Percentiles rank a stretch among this genome's conserved stretches.
phyloP scores from a whole-genome alignment of 768 basidiomycete genomes.

The Rhodocollybia butyracea region DNA sequence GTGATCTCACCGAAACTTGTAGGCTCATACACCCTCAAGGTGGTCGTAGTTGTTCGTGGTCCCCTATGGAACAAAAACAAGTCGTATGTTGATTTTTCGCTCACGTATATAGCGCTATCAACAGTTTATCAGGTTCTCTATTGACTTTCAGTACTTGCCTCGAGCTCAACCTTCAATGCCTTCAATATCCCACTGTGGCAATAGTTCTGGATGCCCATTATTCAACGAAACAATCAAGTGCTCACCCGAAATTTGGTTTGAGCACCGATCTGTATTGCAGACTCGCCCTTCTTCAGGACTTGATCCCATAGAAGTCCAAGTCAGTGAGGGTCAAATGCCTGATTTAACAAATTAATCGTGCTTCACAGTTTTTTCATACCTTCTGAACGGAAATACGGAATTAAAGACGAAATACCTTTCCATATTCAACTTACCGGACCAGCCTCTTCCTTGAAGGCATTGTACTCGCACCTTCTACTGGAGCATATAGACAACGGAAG shows the following conservation, averaged over 20 bases:
- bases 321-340: neutral
- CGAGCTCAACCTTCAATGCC: constrained; percentile 8
- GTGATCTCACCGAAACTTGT: neutral
- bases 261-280: neutral
- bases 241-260: constrained; percentile 8
- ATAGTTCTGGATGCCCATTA: neutral
- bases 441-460: constrained; percentile 39
- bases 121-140: neutral
- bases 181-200: neutral
- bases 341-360: neutral
- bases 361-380: constrained; percentile 47
- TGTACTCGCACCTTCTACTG: constrained; percentile 18
- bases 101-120: neutral
- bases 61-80: constrained; percentile 43
- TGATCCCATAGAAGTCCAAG: constrained; percentile 7
- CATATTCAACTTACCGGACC: constrained; percentile 58
- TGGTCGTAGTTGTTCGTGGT: constrained; percentile 36
- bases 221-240: constrained; percentile 9
- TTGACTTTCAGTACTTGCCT: constrained; percentile 12
- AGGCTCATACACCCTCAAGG: constrained; percentile 38
- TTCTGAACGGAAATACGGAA: constrained; percentile 47
- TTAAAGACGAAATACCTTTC: constrained; percentile 58
- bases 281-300: neutral
- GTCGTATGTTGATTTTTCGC: constrained; percentile 29
- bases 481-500: neutral